Evolutionary conservation across 2,329 filamentous ascomycete genomes (phyloP), one percentile per base, ranked within the genome.

Genomic region (Diatrype stigma): DNA sequence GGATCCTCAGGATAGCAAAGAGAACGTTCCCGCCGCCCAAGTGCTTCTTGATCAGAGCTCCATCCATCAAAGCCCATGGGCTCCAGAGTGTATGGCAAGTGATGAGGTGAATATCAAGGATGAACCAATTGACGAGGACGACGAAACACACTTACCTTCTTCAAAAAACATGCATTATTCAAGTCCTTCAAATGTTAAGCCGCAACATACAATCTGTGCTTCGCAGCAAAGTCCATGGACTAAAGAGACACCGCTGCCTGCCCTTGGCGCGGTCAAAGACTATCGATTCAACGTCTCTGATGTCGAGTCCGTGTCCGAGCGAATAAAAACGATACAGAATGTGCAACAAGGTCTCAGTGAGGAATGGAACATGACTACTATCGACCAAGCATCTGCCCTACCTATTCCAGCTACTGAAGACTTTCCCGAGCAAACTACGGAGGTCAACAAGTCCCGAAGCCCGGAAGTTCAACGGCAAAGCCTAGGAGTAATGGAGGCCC

Each of bases 171-270:
- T 28, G 12, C 38, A 40, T 17, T 14, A 54, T 7, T 23, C 54
- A 34, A 45, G 42, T 26, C 53, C 55, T 42, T 59, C 53, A 32
- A 26, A 19, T 32, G 42, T 40, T 11, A 14, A 51, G 37, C 49
- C 30, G 16, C 53, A 49, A 21, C 46, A 56, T 19, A 32, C n/a
- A 5, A 56, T 61, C 42, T 55, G 51, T 30, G 48, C 57, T 51
- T 61, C 62, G 40, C 58, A 65, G 49, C 66, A 69, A 51, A 68
- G 63, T 26, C 65, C 66, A 1, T 68, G 66, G 65, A 40, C 21
- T 22, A 50, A 47, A 45, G 57, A 56, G n/a, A 21, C 26, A 16
- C 23, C 48, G n/a, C 49, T 45, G 46, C 47, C 46, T 14, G 16
- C 28, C 7, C 53, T 26, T 6, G 16, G 21, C 40, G n/a, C 5